A percentile compares a stretch with the other conserved stretches of the same genome.
Conservation (phyloP, 2,329 filamentous ascomycete genomes). For the Talaromyces sp. region DNA sequence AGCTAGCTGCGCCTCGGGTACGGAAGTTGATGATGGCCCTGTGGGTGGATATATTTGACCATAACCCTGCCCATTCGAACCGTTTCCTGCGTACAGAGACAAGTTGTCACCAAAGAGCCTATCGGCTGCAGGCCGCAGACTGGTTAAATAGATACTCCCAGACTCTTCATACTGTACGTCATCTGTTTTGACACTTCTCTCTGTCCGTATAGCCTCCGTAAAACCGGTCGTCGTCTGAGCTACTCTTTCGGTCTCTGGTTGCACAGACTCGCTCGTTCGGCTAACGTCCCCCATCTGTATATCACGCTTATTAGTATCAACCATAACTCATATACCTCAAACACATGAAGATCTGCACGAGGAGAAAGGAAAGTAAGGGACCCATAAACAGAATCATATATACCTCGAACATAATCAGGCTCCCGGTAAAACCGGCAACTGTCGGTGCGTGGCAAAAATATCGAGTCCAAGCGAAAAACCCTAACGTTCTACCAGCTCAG, state of each 20-base stretch:
- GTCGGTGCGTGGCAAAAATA: conserved; percentile 1
- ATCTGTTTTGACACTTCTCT: background rate
- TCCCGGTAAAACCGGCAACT: background rate
- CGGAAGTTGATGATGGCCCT: conserved; percentile 17
- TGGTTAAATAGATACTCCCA: background rate
- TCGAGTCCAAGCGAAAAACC: background rate
- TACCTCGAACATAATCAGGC: background rate
- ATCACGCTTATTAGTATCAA: background rate
- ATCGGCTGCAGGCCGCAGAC: conserved; percentile 19
- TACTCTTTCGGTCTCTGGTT: background rate
- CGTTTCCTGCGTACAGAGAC: conserved; percentile 22
- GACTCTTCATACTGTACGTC: background rate
- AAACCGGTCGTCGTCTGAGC: background rate
- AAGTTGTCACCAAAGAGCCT: conserved; percentile 25
- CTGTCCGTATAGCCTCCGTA: background rate
- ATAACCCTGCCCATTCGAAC: conserved; percentile 19
- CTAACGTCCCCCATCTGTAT: conserved; percentile 3
- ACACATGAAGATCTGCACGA: background rate
- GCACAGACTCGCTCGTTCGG: background rate
- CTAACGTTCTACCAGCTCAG: background rate
- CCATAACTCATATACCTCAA: background rate
- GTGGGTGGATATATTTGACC: background rate
- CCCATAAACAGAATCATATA: background rate
- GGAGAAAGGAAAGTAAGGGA: background rate
- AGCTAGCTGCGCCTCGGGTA: conserved; percentile 2